Evolutionary conservation across 331 rosid genomes (phyloP).

Genomic region (Rosa hybrid): DNA sequence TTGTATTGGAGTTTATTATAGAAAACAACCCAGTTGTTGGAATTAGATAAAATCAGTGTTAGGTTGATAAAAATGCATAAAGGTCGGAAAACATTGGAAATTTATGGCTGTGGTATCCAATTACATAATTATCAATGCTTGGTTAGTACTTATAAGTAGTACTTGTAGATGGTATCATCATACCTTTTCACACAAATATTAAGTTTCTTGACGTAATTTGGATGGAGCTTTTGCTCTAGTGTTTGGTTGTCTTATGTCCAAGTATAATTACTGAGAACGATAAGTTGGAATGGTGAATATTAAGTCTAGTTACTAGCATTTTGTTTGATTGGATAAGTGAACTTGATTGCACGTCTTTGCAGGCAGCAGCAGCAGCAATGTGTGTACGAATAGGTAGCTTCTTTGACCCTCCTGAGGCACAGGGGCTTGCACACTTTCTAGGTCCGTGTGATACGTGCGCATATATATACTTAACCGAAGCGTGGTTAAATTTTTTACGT

Average conservation of each 20-base stretch:
- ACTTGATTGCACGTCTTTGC: slow-evolving; percentile 22
- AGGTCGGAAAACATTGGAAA: not conserved
- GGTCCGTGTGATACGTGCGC: too few species aligned
- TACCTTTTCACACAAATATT: not conserved
- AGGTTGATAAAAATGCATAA: too few species aligned
- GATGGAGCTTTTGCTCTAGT: not conserved
- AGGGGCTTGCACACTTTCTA: too few species aligned
- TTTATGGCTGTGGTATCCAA: not conserved
- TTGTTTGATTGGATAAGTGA: not conserved
- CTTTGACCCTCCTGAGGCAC: too few species aligned
- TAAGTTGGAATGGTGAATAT: not conserved
- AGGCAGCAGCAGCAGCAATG: slow-evolving; percentile 99
- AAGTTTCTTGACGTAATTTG: not conserved
- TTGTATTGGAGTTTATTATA: slow-evolving; percentile 12
- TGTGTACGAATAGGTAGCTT: slow-evolving; percentile 82
- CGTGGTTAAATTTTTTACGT: too few species aligned
- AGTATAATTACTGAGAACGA: not conserved
- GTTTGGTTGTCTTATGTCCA: not conserved
- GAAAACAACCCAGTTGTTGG: not conserved
- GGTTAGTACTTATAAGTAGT: not conserved
- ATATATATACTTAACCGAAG: too few species aligned
- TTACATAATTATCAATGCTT: not conserved
- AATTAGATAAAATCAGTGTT: not conserved
- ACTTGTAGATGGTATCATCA: not conserved
- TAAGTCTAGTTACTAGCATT: not conserved